phyloP scores from a whole-genome alignment of 2,329 filamentous ascomycete genomes.

The Neofusicoccum kwambonambiense region DNA sequence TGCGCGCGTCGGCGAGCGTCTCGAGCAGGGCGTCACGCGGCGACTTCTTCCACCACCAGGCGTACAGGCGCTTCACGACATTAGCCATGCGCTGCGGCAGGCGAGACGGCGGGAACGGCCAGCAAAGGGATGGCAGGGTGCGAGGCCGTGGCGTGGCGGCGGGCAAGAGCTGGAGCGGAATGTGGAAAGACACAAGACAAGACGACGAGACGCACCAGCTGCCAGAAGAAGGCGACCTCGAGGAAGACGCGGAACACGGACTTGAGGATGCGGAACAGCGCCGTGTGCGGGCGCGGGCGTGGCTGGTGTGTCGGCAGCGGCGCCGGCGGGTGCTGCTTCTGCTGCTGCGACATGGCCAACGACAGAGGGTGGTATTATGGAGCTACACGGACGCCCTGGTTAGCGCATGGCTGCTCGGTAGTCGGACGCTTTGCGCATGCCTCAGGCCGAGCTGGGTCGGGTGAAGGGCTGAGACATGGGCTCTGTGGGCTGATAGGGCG shows the following conservation, averaged over 20 bases:
- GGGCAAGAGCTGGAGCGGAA: neutral
- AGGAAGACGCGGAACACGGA: constrained; percentile 33
- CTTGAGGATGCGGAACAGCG: constrained; percentile 25
- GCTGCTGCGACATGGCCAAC: constrained; percentile 7
- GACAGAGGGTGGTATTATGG: neutral
- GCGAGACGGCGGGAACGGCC: neutral
- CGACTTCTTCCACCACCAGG: constrained; percentile 66
- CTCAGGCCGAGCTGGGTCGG: constrained; percentile 12
- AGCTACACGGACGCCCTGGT: neutral
- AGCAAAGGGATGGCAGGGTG: neutral
- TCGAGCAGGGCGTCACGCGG: constrained; percentile 65
- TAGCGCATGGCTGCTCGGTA: constrained; percentile 14
- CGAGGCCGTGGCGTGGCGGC: neutral
- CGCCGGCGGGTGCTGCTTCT: constrained; percentile 1
- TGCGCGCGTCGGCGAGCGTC: constrained; percentile 62
- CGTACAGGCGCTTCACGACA: constrained; percentile 59
- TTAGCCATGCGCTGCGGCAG: constrained; percentile 14
- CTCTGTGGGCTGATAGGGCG: neutral
- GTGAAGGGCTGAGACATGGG: constrained; percentile 4
- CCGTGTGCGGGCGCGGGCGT: neutral
- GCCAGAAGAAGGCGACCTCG: constrained; percentile 42
- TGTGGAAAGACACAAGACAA: neutral
- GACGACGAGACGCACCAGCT: constrained; percentile 32
- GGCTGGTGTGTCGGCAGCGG: neutral
- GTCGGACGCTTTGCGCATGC: constrained; percentile 5